Evolutionary conservation across 495 filamentous ascomycete genomes (phyloP), one percentile per base, ranked within the genome.

Genomic region (Penicillium malachiteum): DNA sequence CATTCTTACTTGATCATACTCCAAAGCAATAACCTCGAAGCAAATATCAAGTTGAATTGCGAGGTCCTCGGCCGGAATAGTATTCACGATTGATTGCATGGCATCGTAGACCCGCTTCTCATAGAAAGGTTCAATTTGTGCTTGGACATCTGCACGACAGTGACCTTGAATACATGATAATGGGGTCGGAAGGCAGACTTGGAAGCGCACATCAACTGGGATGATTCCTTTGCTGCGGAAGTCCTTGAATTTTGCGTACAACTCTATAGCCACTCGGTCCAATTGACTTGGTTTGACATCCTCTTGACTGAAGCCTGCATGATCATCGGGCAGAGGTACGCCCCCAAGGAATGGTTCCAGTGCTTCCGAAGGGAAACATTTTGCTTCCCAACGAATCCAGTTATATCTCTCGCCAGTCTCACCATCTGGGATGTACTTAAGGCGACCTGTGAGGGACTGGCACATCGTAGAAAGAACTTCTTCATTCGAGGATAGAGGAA

Each of bases 11-110:
- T 42, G 42, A 11, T 57, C 59, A 26, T 55, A 56, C 53, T 78
- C 74, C 7, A 74, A 53, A 9, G 61, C 62, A 6, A 62, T 69
- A 18, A 75, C 61, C 34, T 78, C 72, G 35, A 68, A 50, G 10
- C 68, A 62, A 2, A 73, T 17, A 56, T 79, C 75, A 63, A 72
- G 69, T 46, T 81, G 76, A 31, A 81, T 71, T 7, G 73, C 67
- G 5, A 81, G 52, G 17, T 81, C 71, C 7, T 64, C 26, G 12
- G 68, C 59, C 0, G 77, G 76, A 17, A 79, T 79, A 12, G 56
- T 26, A 7, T 62, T 48, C 42, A 70, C 64, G n/a, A 78, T 72
- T 21, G 50, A 47, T 4, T 66, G 44, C 7, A 79, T n/a, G 0
- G 59, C 58, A 14, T 70, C 60, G 3, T 64, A 46, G 1, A 78